Evolutionary conservation across 768 basidiomycete species (phyloP).

Genomic region (Sporobolomyces roseus): DNA sequence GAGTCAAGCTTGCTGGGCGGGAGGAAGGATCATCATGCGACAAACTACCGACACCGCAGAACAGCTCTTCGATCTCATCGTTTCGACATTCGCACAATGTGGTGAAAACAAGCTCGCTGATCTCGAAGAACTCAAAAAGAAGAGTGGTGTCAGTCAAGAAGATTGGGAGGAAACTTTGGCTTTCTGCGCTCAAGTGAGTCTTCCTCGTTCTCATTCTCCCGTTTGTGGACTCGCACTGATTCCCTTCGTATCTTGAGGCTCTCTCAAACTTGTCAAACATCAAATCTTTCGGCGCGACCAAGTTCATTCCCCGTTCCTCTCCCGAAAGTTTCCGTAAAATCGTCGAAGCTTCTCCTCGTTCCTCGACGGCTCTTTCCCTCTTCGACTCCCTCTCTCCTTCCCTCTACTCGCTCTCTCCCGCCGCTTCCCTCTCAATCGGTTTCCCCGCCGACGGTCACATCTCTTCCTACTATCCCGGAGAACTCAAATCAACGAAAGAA

Average conservation of each 20-base stretch:
- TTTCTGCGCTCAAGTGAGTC: slow-evolving; percentile 65
- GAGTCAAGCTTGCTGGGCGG: slow-evolving; percentile 63
- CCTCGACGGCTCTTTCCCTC: slow-evolving; percentile 57
- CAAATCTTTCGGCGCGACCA: slow-evolving; percentile 74
- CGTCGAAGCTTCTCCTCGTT: slow-evolving; percentile 61
- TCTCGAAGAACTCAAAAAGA: slow-evolving; percentile 56
- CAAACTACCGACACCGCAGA: slow-evolving; percentile 29
- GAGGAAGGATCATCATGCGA: slow-evolving; percentile 64
- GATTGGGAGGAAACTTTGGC: slow-evolving; percentile 70
- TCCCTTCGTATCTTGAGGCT: slow-evolving; percentile 39
- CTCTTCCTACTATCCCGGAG: slow-evolving; percentile 79
- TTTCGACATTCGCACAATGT: slow-evolving; percentile 34
- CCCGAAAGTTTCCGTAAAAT: slow-evolving; percentile 62
- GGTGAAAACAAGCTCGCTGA: slow-evolving; percentile 48
- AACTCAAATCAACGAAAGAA: slow-evolving; percentile 61
- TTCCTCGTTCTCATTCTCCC: background rate
- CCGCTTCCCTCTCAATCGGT: slow-evolving; percentile 68
- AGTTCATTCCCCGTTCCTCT: slow-evolving; percentile 71
- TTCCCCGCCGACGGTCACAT: slow-evolving; percentile 68
- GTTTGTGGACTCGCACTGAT: background rate
- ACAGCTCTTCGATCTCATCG: slow-evolving; percentile 44
- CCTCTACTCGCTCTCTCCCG: slow-evolving; percentile 67
- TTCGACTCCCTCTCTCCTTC: slow-evolving; percentile 73
- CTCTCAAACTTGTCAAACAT: slow-evolving; percentile 58
- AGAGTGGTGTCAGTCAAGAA: slow-evolving; percentile 57